Percentiles rank a stretch among this genome's conserved stretches.
Conservation (phyloP, 371 early-diverging fungal species). For the Rhizopus delemar region DNA sequence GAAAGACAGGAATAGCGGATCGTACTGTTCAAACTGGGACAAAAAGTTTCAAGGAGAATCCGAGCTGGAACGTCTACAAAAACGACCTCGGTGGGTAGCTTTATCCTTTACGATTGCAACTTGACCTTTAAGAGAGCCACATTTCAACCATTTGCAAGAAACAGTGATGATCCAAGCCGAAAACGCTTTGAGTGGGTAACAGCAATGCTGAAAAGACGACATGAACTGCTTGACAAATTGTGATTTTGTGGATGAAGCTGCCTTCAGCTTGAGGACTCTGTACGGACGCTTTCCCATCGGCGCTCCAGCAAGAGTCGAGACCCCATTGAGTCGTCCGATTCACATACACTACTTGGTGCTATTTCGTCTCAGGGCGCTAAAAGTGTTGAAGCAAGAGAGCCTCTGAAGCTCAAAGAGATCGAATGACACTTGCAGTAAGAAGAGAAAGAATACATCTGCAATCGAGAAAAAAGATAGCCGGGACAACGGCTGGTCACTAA, state of each 20-base stretch:
- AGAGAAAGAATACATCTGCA: too few relatives aligned
- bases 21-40: not conserved
- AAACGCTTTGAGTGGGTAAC: not conserved
- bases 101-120: constrained; percentile 6
- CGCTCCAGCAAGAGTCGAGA: too few relatives aligned
- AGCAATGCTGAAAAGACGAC: not conserved
- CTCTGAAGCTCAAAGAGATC: too few relatives aligned
- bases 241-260: constrained; percentile 6
- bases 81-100: not conserved
- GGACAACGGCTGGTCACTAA: too few relatives aligned
- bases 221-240: constrained; percentile 3
- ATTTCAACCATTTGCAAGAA: not conserved
- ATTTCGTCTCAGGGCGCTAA: too few relatives aligned
- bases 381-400: too few relatives aligned
- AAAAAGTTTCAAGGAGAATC: constrained; percentile 2
- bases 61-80: not conserved
- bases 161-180: not conserved
- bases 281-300: not conserved
- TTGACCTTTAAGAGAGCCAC: constrained; percentile 6
- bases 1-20: not conserved
- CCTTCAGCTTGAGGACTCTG: constrained; percentile 3
- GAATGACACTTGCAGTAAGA: too few relatives aligned
- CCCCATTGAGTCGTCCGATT: too few relatives aligned
- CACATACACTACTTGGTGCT: too few relatives aligned
- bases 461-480: too few relatives aligned